Base-by-base conservation (phyloP, 2,329 filamentous ascomycete species). In the Davidsoniella eucalypti region DNA sequence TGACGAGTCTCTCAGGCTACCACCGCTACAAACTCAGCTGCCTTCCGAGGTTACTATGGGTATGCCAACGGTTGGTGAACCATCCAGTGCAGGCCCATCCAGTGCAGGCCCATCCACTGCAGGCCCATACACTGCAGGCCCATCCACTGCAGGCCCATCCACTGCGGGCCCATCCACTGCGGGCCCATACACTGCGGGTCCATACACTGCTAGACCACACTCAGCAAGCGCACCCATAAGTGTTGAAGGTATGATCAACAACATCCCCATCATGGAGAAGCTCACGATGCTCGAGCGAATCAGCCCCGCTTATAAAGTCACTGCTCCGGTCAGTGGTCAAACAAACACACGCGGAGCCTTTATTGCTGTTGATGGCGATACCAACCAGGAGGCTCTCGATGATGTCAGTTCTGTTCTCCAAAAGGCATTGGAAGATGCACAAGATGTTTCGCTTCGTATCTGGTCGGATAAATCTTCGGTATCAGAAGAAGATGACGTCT, bases 311-410 rank as follows among this genome's bases (percentile, higher is more conserved):
- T 68, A 85, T 12, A 64, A 67, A 5, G 57, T 66, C 14, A 59
- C 65, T 1, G 58, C 61, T 4, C 61, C 63, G 3, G 61, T 58
- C 5, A 58, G 57, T 3, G 55, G 58, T 2, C 54, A 55, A 1
- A 61, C 64, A 53, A 64, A 69, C 56, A 67, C 69, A 5, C 76
- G 87, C n/a, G 88, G 90, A 0, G 76, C 84, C 0, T 75, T 95
- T 37, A 80, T 96, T 54, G 82, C 85, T 0, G 68, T 96, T 25
- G 90, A 96, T 63, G 88, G 88, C 1, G 72, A 82, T 16, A 75
- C 81, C n/a, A n/a, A n/a, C 17, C 39, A 50, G 33, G 12, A 44
- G 4, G 57, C 75, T 18, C 60, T 75, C 8, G 62, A 67, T 1
- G 69, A 74, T 8, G 75, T 84, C 3, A 79, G 85, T 3, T 66